Evolutionary conservation across 768 basidiomycete species (phyloP), one percentile per base, ranked within the genome.

Genomic region (Psilocybe cubensis): DNA sequence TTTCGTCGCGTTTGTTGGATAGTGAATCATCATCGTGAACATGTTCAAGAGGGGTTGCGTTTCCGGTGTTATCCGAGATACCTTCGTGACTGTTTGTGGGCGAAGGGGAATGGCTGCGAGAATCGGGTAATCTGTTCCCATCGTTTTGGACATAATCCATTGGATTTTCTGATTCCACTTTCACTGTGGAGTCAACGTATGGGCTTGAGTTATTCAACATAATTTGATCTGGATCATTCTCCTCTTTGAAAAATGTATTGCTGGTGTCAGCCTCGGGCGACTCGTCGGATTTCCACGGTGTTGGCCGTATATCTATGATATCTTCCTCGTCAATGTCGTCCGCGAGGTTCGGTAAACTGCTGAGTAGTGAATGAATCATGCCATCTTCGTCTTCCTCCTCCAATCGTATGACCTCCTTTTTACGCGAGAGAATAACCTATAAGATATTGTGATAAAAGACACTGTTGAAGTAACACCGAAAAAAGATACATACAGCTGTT

Each of bases 281-380:
- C 21, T 60, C 57, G 18, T 47, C 56, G 43, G 50, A 23, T 38
- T 6, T 38, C 35, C 35, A 38, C 21, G 28, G 29, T 8, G 23
- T 28, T 25, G 38, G 18, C 51, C 25, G 49, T 33, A 49, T 28
- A n/a, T 52, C 46, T 18, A 23, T 10, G 38, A 23, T 52, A 18
- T 58, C 48, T 20, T 31, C 14, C 25, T 52, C 54, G 27, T 65
- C 56, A 25, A 44, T 33, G 25, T 77, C 76, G 45, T 87, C 87
- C 12, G 71, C 69, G 4, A 91, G 68, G n/a, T 79, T 75, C 0
- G 89, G 88, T 23, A 91, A 67, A n/a, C 80, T 75, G 43, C 83
- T 87, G 17, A 93, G 75, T 9, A 92, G 63, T 3, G 90, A 87
- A 69, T 93, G 91, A 33, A 91, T 76, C 90, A 91, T 92, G 23